Evolutionary conservation across 2,329 filamentous ascomycete genomes (phyloP), one percentile per base, ranked within the genome.

Genomic region (Thelonectria discophora): DNA sequence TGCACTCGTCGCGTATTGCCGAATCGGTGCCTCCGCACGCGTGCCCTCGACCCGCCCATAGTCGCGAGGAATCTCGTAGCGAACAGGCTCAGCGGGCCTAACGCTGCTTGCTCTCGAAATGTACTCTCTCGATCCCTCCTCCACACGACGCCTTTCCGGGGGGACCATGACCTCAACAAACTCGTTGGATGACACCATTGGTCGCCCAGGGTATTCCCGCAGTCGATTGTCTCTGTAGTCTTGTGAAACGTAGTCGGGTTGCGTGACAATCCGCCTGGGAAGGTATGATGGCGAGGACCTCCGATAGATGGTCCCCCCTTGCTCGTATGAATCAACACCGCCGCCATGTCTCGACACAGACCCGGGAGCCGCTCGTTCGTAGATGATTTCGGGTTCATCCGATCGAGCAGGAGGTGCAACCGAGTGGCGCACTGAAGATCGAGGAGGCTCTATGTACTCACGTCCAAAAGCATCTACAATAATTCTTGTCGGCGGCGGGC

Each of bases 391-490:
- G 21, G 81, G 78, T 30, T 88, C 86, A 15, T 80, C 75, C 20
- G 74, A 72, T 37, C 74, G 72, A 24, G 72, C 63, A 15, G 83
- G 79, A 42, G 85, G 82, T 5, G 83, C 84, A 15, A 84, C 80
- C 8, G 86, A 88, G 51, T 85, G 84, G 48, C 84, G 69, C 18
- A 81, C 72, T 17, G 81, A 68, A 21, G 75, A 68, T 49, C 80
- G 81, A 10, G 78, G 69, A 24, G 86, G 85, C 68, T 89, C 86
- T 62, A 84, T 75, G 78, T 94, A 97, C 73, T 92, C 88, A 74
- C 92, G 91, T 42, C 93, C 93, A 76, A 89, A 92, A 64, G 91
- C 88, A 77, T 97, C 94, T 56, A 96, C 82, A 34, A 97, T 83
- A 65, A 97, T 90, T 63, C 89, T 87, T 57, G 88, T 81, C 47